Evolutionary conservation across 2,329 filamentous ascomycete genomes (phyloP).

Genomic region (Pyrenochaeta sp.): DNA sequence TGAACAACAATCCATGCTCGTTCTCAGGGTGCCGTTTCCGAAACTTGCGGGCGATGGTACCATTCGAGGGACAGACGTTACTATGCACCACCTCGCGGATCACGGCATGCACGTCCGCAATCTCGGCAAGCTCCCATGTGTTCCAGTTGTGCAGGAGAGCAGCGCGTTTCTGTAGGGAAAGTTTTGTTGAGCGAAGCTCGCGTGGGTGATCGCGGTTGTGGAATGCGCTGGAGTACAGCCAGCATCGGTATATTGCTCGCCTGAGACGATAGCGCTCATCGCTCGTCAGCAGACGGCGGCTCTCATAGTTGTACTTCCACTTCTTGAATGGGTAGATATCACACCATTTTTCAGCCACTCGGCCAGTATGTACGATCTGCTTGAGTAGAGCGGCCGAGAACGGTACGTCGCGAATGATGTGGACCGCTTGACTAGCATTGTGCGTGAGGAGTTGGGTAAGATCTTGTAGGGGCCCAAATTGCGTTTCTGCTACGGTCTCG

Average conservation of each 20-base stretch:
- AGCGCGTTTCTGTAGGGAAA: slow-evolving; percentile 61
- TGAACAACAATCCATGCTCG: slow-evolving; percentile 61
- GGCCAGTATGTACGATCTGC: slow-evolving; percentile 63
- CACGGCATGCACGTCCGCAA: slow-evolving; percentile 65
- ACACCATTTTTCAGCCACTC: slow-evolving; percentile 65
- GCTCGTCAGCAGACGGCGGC: slow-evolving; percentile 61
- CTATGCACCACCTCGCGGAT: slow-evolving; percentile 64
- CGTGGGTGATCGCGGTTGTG: slow-evolving; percentile 62
- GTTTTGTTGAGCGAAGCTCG: slow-evolving; percentile 57
- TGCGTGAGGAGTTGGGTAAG: slow-evolving; percentile 68
- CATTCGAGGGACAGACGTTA: slow-evolving; percentile 69
- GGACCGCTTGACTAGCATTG: slow-evolving; percentile 66
- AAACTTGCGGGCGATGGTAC: slow-evolving; percentile 66
- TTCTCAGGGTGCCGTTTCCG: slow-evolving; percentile 63
- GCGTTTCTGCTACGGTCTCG: slow-evolving; percentile 60
- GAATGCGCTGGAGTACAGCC: slow-evolving; percentile 68
- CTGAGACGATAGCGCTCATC: slow-evolving; percentile 62
- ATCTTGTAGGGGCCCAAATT: slow-evolving; percentile 67
- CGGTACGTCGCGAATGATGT: slow-evolving; percentile 61
- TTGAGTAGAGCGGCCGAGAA: slow-evolving; percentile 64
- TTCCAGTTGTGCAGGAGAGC: slow-evolving; percentile 67
- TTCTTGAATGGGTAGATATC: slow-evolving; percentile 70
- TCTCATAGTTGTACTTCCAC: slow-evolving; percentile 66
- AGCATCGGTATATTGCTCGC: slow-evolving; percentile 67
- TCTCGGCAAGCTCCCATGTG: slow-evolving; percentile 64